Evolutionary conservation across 2,329 filamentous ascomycete species (phyloP), one percentile per base, ranked within the genome.

Genomic region (Cladosporium sp.): DNA sequence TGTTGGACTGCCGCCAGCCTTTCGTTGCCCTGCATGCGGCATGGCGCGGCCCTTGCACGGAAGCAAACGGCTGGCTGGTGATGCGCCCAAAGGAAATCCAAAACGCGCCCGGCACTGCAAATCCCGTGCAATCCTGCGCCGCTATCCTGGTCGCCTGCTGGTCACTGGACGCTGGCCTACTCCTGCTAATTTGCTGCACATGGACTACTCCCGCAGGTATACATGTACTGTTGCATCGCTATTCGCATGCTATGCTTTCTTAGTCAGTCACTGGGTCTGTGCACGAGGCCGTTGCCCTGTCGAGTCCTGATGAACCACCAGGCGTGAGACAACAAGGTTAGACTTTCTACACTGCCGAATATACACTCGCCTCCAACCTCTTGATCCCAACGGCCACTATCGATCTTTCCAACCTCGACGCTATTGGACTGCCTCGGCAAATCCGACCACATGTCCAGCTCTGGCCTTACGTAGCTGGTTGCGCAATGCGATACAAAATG

Each of bases 271-370:
- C 19, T 12, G 19, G 54, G 54, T 22, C 54, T 38, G 54, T 49
- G 54, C 54, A 28, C 54, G 42, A 49, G 54, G 34, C 42, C 54
- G 54, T 47, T 56, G 51, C 42, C 54, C 30, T 56, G 42, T 30
- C 20, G 42, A 49, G 42, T 22, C 38, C 39, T 20, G 8, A 43
- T 37, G 30, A 11, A 50, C 28, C 28, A 45, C 40, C 34, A 49
- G 42, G 19, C 54, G n/a, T 37, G 47, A 50, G 47, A 56, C 19
- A 39, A 34, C 28, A 39, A 56, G 54, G 54, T 56, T 56, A 56
- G 54, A 49, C 39, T 55, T 55, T 45, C 39, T 38, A 17, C 28
- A 36, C 40, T 45, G 52, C 52, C 52, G 30, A 54, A 40, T 14
- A 25, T 11, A 30, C 43, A 20, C 43, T 47, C 11, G 43, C n/a